Conservation (phyloP, 2,329 filamentous ascomycete species). For the Pyricularia pennisetigena region DNA sequence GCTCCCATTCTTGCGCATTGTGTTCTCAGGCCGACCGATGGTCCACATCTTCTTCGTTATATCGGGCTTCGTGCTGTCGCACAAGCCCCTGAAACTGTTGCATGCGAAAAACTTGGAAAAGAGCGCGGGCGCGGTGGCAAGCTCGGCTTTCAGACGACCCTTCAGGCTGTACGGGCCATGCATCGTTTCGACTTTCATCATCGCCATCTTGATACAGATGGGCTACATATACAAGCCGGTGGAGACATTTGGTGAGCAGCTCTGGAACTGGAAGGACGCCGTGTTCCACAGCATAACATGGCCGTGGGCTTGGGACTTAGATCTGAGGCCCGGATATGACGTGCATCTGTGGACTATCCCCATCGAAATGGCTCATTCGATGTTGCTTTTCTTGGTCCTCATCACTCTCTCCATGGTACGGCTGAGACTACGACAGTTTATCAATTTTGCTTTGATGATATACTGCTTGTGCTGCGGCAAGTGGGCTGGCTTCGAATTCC, state of each 20-base stretch:
- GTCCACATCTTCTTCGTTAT: constrained; percentile 43
- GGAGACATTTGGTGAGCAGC: constrained; percentile 15
- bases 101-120: constrained; percentile 25
- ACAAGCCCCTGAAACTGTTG: constrained; percentile 30
- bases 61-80: constrained; percentile 36
- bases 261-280: constrained; percentile 19
- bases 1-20: constrained; percentile 31
- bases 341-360: constrained; percentile 39
- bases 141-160: constrained; percentile 35
- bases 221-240: constrained; percentile 18
- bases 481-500: constrained; percentile 35
- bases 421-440: constrained; percentile 19
- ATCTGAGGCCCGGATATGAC: constrained; percentile 27
- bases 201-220: constrained; percentile 22
- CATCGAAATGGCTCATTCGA: constrained; percentile 34
- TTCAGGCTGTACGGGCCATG: constrained; percentile 36
- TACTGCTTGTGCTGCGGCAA: constrained; percentile 28
- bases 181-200: constrained; percentile 28
- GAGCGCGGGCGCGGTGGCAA: constrained; percentile 29
- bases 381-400: constrained; percentile 30
- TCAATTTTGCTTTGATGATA: constrained; percentile 20
- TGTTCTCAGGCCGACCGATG: constrained; percentile 35
- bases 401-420: constrained; percentile 25
- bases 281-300: constrained; percentile 23
- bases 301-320: constrained; percentile 24